These are phyloP conservation scores for Nakazawaea wyomingensis DNA, from an alignment of 805 yeast species.

Conservation along the genomic window DNA sequence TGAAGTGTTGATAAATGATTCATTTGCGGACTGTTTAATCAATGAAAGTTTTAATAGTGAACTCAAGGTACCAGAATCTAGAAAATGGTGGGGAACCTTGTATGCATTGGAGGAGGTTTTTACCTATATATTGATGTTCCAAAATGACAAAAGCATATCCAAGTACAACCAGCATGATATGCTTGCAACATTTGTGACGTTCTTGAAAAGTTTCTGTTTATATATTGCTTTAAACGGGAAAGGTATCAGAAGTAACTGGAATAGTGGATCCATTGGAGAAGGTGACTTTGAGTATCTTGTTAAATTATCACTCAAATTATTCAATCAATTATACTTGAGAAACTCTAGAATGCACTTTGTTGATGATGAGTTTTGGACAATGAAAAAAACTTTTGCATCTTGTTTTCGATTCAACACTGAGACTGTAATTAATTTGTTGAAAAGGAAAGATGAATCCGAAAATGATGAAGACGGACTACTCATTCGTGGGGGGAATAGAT, in stretches of 20 bases:
- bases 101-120: slow-evolving; percentile 54
- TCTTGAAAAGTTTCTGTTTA: slow-evolving; percentile 47
- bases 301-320: slow-evolving; percentile 40
- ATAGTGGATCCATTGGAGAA: background rate
- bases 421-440: slow-evolving; percentile 13
- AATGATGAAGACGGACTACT: slow-evolving; percentile 34
- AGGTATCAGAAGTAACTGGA: background rate
- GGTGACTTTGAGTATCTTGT: slow-evolving; percentile 15
- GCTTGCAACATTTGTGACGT: slow-evolving; percentile 35
- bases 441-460: slow-evolving; percentile 27
- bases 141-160: slow-evolving; percentile 60
- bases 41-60: slow-evolving; percentile 16
- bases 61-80: slow-evolving; percentile 12
- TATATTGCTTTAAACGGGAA: slow-evolving; percentile 24
- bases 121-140: slow-evolving; percentile 61
- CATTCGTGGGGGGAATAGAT: slow-evolving; percentile 13
- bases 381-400: slow-evolving; percentile 14
- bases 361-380: slow-evolving; percentile 49
- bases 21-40: slow-evolving; percentile 1
- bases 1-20: slow-evolving; percentile 16
- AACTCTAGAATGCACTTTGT: slow-evolving; percentile 58
- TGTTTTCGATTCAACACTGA: slow-evolving; percentile 2
- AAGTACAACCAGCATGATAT: slow-evolving; percentile 33
- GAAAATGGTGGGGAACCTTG: slow-evolving; percentile 32
- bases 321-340: slow-evolving; percentile 61